These are phyloP conservation scores for Gaeumannomyces sp. DNA, from an alignment of 2,329 filamentous ascomycete genomes.

Conservation along the genomic window DNA sequence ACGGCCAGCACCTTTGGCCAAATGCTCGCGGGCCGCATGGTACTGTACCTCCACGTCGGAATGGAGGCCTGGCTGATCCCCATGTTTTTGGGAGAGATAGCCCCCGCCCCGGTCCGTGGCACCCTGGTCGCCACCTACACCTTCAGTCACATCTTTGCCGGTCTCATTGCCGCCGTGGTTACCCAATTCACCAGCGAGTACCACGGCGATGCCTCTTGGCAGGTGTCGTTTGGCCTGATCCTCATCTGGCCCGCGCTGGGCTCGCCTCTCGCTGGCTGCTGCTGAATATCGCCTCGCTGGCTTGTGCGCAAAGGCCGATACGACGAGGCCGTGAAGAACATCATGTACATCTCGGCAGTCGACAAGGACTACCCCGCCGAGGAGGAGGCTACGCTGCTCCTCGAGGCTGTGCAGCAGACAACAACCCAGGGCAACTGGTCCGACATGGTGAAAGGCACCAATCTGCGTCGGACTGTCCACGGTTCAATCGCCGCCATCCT, in stretches of 20 bases:
- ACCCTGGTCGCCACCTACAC: constrained; percentile 13
- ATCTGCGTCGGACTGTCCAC: too few species aligned
- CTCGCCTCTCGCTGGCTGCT: constrained; percentile 12
- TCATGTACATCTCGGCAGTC: constrained; percentile 12
- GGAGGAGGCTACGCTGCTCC: constrained; percentile 14
- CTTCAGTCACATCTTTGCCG: constrained; percentile 12
- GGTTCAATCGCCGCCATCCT: too few species aligned
- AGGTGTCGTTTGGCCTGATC: constrained; percentile 14
- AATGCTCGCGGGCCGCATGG: constrained; percentile 13
- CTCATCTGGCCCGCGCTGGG: constrained; percentile 11
- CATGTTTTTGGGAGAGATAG: constrained; percentile 17
- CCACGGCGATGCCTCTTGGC: constrained; percentile 5
- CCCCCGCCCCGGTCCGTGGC: constrained; percentile 14
- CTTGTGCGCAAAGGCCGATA: constrained; percentile 13
- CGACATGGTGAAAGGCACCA: too few species aligned
- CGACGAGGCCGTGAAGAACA: constrained; percentile 10
- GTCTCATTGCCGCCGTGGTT: constrained; percentile 6
- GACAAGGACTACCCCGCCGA: constrained; percentile 13
- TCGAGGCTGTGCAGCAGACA: constrained; percentile 7
- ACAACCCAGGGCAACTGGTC: constrained; percentile 12
- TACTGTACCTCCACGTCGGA: constrained; percentile 13
- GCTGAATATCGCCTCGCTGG: constrained; percentile 17
- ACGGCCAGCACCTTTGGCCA: constrained; percentile 11
- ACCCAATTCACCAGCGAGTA: constrained; percentile 8
- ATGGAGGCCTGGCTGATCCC: constrained; percentile 17